These are phyloP conservation scores for Lactuca sativa DNA, from an alignment of 129 eudicot species.

Conservation along the genomic window DNA sequence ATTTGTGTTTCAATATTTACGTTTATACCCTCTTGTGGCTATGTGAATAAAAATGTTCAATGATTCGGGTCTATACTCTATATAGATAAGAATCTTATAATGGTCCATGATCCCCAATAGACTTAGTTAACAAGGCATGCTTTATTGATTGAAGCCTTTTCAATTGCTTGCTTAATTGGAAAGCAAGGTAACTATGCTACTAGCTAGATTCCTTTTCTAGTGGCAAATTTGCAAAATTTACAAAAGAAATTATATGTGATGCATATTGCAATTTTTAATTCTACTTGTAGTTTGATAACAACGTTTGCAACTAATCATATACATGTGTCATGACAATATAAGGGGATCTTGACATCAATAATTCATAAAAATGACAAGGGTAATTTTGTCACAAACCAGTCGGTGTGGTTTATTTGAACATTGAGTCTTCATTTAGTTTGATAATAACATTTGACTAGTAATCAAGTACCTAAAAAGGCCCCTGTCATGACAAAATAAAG, in stretches of 20 bases:
- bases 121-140: slow-evolving; percentile 19
- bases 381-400: neutral
- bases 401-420: neutral
- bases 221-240: slow-evolving; percentile 8
- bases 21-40: neutral
- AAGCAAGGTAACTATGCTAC: slow-evolving; percentile 25
- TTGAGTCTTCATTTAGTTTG: neutral
- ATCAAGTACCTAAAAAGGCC: neutral
- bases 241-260: neutral
- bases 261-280: no score
- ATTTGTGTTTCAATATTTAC: neutral
- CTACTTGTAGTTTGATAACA: neutral
- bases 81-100: slow-evolving; percentile 10
- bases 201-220: slow-evolving; percentile 18
- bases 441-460: neutral
- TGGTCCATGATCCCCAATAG: slow-evolving; percentile 32
- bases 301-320: neutral
- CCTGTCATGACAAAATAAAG: neutral
- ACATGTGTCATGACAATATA: slow-evolving; percentile 2
- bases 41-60: neutral
- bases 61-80: neutral
- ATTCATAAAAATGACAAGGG: neutral
- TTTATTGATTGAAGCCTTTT: slow-evolving; percentile 29
- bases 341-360: neutral
- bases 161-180: slow-evolving; percentile 29